Percentiles rank a stretch among this genome's conserved stretches.
Conservation (phyloP, 345 rosid species). For the Salix udensis region DNA sequence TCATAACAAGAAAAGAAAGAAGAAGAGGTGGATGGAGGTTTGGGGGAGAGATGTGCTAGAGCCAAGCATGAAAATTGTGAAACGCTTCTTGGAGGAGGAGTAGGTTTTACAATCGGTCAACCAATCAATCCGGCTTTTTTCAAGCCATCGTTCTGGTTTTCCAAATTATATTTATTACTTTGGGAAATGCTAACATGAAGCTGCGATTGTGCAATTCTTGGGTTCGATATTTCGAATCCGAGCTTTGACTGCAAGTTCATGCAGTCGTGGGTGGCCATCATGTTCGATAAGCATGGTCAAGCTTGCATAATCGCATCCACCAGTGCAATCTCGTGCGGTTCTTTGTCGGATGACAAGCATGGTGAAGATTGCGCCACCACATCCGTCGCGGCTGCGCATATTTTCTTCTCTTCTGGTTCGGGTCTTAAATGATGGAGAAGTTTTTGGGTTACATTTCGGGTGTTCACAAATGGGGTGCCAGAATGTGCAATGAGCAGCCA, state of each 20-base stretch:
- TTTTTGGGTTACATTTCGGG: not conserved
- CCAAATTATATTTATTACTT: not conserved
- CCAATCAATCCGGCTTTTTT: slow-evolving; percentile 22
- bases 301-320: not conserved
- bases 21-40: slow-evolving; percentile 42
- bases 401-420: not conserved
- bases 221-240: not conserved
- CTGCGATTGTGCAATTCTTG: not conserved
- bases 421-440: not conserved
- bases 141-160: slow-evolving; percentile 19
- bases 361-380: not conserved
- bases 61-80: slow-evolving; percentile 70
- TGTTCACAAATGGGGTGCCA: not conserved
- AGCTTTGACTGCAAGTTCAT: not conserved
- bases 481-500: not conserved
- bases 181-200: not conserved
- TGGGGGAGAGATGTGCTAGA: slow-evolving; percentile 66
- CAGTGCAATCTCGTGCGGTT: not conserved
- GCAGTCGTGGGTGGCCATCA: not conserved
- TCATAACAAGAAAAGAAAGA: slow-evolving; percentile 5
- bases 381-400: not conserved
- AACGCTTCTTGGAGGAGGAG: slow-evolving; percentile 48
- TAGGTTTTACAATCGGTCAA: slow-evolving; percentile 30
- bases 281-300: not conserved
- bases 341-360: not conserved